Percentiles rank a stretch among this genome's conserved stretches.
Conservation (phyloP, 768 basidiomycete genomes). For the Auricularia sp. region DNA sequence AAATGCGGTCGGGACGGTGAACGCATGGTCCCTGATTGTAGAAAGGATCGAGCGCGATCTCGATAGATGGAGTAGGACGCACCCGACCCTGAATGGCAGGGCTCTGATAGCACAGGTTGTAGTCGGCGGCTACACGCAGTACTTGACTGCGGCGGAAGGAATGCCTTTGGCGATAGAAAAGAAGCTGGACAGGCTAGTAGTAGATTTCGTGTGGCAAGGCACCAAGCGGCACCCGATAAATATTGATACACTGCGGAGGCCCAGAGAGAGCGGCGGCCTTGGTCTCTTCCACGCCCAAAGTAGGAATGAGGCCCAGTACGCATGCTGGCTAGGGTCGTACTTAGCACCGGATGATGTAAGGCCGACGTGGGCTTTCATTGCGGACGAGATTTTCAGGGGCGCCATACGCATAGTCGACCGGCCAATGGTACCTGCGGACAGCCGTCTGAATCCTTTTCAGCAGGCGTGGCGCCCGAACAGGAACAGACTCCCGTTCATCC, state of each 20-base stretch:
- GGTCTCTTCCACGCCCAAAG: not conserved
- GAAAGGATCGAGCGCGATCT: conserved; percentile 19
- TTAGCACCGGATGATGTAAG: not conserved
- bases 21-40: conserved; percentile 18
- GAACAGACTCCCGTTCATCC: not conserved
- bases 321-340: not conserved
- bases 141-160: conserved; percentile 23
- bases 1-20: conserved; percentile 13
- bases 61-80: conserved; percentile 15
- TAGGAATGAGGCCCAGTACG: not conserved
- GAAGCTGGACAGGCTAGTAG: conserved; percentile 12
- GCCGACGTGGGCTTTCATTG: not conserved
- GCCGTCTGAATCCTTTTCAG: not conserved
- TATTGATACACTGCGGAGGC: not conserved
- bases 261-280: not conserved
- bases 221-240: too few species aligned
- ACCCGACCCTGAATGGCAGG: conserved; percentile 22
- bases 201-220: conserved; percentile 19
- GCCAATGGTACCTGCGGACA: not conserved
- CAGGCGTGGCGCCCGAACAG: not conserved
- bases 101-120: conserved; percentile 17
- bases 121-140: conserved; percentile 21
- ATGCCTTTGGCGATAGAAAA: conserved; percentile 23
- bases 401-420: not conserved
- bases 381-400: not conserved